Percentiles rank a stretch among this genome's conserved stretches.
These are phyloP conservation scores for Ascoidea tarda DNA, from an alignment of 805 yeast genomes.

Conservation along the genomic window DNA sequence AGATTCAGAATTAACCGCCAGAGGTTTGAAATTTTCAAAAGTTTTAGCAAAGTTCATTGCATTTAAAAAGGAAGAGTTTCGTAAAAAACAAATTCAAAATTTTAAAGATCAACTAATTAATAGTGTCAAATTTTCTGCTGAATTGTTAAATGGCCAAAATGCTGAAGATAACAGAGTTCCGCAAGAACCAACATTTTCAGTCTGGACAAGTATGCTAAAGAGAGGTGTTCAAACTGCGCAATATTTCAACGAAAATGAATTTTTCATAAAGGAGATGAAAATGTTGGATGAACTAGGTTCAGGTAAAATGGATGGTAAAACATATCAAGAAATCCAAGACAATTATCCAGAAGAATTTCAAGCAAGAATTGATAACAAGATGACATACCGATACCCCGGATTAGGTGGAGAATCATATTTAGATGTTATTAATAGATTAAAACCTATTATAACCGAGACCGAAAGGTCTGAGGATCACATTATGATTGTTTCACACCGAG, in stretches of 20 bases:
- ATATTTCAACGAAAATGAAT: slow-evolving; percentile 58
- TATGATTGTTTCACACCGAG: slow-evolving; percentile 76
- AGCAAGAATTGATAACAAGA: slow-evolving; percentile 61
- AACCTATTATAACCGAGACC: slow-evolving; percentile 84
- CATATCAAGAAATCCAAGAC: slow-evolving; percentile 71
- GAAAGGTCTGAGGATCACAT: slow-evolving; percentile 86
- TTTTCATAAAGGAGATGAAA: slow-evolving; percentile 75
- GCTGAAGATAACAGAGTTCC: slow-evolving; percentile 28
- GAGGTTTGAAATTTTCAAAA: slow-evolving; percentile 63
- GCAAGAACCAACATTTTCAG: slow-evolving; percentile 67
- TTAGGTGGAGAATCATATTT: slow-evolving; percentile 93
- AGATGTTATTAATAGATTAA: slow-evolving; percentile 80
- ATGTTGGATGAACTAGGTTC: slow-evolving; percentile 90
- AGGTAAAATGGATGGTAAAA: slow-evolving; percentile 84
- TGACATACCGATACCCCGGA: slow-evolving; percentile 88
- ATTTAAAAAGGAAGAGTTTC: slow-evolving; percentile 54
- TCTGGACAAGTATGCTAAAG: slow-evolving; percentile 82
- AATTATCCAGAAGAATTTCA: slow-evolving; percentile 67
- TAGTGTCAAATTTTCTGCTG: not conserved
- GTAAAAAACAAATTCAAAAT: slow-evolving; percentile 42
- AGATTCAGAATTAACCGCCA: slow-evolving; percentile 65
- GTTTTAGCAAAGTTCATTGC: slow-evolving; percentile 66
- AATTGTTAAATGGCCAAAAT: not conserved
- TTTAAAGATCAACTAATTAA: slow-evolving; percentile 20
- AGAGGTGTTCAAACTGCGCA: slow-evolving; percentile 68